Percentiles rank a stretch among this genome's conserved stretches.
Evolutionary conservation across 2,329 filamentous ascomycete genomes (phyloP).

Genomic region (Fusarium kyushuense): DNA sequence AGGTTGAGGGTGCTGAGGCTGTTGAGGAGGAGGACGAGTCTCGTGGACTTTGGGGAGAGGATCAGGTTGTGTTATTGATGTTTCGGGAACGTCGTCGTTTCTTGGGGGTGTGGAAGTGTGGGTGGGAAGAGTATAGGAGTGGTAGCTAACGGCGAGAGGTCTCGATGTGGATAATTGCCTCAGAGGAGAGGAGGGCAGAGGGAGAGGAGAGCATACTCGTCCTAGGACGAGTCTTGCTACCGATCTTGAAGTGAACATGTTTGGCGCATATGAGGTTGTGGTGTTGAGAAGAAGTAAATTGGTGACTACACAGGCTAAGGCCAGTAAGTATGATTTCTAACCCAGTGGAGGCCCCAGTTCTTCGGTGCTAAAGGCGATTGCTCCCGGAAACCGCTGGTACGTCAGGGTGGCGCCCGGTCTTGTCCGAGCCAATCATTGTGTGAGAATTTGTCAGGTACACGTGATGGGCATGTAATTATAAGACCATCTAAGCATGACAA

Average conservation of each 20-base stretch:
- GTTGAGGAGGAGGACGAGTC: slow-evolving; percentile 59
- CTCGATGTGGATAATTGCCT: slow-evolving; percentile 58
- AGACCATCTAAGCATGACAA: not conserved
- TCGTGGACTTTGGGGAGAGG: slow-evolving; percentile 64
- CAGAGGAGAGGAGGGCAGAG: slow-evolving; percentile 47
- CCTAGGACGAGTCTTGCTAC: slow-evolving; percentile 57
- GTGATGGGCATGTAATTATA: slow-evolving; percentile 15
- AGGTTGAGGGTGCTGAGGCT: slow-evolving; percentile 38
- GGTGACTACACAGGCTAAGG: not conserved
- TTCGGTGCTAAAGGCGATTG: slow-evolving; percentile 50
- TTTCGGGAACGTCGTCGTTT: slow-evolving; percentile 60
- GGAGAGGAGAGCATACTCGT: slow-evolving; percentile 54
- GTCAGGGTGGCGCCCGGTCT: slow-evolving; percentile 48
- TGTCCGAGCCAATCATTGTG: slow-evolving; percentile 55
- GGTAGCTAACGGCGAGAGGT: slow-evolving; percentile 57
- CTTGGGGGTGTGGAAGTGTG: slow-evolving; percentile 56
- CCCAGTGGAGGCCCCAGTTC: slow-evolving; percentile 25
- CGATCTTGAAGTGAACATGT: slow-evolving; percentile 60
- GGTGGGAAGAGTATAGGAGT: slow-evolving; percentile 64
- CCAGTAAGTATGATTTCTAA: slow-evolving; percentile 42
- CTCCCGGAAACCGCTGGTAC: slow-evolving; percentile 46
- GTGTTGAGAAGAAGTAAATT: slow-evolving; percentile 16
- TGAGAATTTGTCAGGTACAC: slow-evolving; percentile 50
- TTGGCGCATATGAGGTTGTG: slow-evolving; percentile 44
- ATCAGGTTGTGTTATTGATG: slow-evolving; percentile 61